A percentile compares a stretch with the other conserved stretches of the same genome.
These are phyloP conservation scores for Mycena latifolia DNA, from an alignment of 768 basidiomycete species.

Conservation along the genomic window DNA sequence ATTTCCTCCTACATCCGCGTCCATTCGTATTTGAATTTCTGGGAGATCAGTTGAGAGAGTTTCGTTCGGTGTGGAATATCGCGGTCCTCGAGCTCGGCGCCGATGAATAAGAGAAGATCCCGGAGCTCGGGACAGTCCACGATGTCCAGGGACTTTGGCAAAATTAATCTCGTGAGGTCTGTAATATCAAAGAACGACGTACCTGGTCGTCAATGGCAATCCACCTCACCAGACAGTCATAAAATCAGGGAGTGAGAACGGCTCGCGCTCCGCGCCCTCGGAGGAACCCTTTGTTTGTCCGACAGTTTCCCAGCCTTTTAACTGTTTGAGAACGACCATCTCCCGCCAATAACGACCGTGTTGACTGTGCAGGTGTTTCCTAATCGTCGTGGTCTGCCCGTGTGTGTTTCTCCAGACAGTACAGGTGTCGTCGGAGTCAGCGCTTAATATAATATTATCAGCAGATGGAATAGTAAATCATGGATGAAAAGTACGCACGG, in stretches of 20 bases:
- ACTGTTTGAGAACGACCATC: background rate
- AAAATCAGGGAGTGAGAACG: slow-evolving; percentile 14
- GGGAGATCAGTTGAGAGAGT: background rate
- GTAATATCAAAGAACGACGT: background rate
- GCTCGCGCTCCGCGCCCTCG: background rate
- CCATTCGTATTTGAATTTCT: slow-evolving; percentile 1
- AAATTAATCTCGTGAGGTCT: background rate
- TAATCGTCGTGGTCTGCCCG: slow-evolving; percentile 3
- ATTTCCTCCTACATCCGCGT: slow-evolving; percentile 4
- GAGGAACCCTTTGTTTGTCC: background rate
- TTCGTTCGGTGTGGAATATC: slow-evolving; percentile 19
- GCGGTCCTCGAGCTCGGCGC: slow-evolving; percentile 6
- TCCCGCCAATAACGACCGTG: slow-evolving; percentile 5
- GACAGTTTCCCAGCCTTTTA: slow-evolving; percentile 3
- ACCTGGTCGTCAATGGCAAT: slow-evolving; percentile 19
- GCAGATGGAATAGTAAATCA: background rate
- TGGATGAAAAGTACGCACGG: background rate
- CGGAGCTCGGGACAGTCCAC: slow-evolving; percentile 1
- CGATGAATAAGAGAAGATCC: slow-evolving; percentile 7
- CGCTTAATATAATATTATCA: background rate
- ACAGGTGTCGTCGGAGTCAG: background rate
- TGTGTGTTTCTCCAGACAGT: background rate
- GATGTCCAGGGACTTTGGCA: too few species aligned
- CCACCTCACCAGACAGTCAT: slow-evolving; percentile 4
- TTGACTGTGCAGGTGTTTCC: background rate